Base-by-base conservation (phyloP, 2,329 filamentous ascomycete genomes). In the Pyrenophora teres region DNA sequence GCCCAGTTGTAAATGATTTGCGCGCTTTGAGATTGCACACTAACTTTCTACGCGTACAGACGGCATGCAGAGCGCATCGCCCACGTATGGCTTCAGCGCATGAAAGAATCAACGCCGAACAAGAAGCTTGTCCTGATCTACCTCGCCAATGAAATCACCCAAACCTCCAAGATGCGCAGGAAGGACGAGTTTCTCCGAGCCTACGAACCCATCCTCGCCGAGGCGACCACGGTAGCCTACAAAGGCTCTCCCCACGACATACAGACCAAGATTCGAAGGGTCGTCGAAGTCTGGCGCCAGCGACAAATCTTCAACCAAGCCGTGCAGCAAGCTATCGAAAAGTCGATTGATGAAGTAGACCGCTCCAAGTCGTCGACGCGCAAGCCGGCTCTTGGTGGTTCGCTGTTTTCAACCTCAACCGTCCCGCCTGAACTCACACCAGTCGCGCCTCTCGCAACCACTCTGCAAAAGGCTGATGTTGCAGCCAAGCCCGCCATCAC, bases 61-160 rank as follows among this genome's bases (percentile, higher is more conserved):
- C 87, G 94, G 73, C 90, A 97, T 76, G 93, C 95, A 46, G 90
- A 96, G 63, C 87, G 90, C 56, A 97, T 93, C 16, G 92, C 91
- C 16, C 87, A 93, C 71, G 83, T 97, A 46, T 99, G 94, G 94
- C 80, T 96, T 56, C 88, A 94, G 64, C 87, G 90, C 54, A 80
- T 99, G 53, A 94, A 92, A 68, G 93, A 97, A 63, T 92, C 91
- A 1, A 85, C 89, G 6, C 87, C 90, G 54, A 85, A 87, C 53
- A 97, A 96, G 75, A 86, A 92, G 64, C 80, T 99, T 53, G 96
- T 92, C 65, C 80, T 97, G 59, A 84, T 99, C 58, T 99, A 99
- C 73, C 87, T 99, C 50, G 92, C 92, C 58, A 99, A 99, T 74
- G 94, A 99, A 80, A 92, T 99, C 52, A 89, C 91, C 18, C 94